Base-by-base conservation (phyloP, 192 early-diverging fungal genomes). In the Entomortierella parvispora region DNA sequence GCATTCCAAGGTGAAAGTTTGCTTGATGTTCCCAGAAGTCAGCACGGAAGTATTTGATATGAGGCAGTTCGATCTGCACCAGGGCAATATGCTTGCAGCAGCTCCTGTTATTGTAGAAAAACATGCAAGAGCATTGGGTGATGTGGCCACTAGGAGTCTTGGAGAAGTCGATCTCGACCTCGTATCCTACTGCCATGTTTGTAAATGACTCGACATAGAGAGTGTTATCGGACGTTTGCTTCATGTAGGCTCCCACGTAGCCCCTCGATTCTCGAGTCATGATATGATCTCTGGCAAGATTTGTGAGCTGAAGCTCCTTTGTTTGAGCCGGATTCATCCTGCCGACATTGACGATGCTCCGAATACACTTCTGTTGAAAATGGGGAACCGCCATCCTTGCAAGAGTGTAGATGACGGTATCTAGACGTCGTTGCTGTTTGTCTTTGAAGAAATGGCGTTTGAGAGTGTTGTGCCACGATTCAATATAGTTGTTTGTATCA, bases 401-500 rank as follows among this genome's bases (percentile, higher is more conserved):
- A 2, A 68, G 29, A 18, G 34, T 53, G 28, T 45, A 58, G 1
- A 68, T 20, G 1, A 58, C 26, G 33, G 49, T 23, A 23, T 68
- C 66, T 6, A 59, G 8, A 25, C 66, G 56, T 29, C 40, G 46
- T 25, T 60, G 57, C 7, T 68, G 57, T 40, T 51, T 60, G 37
- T 68, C 55, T 28, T 33, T 51, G 46, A 60, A 52, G 28, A 60
- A 60, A 28, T 53, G 42, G 12, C 23, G 49, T 20, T 53, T 53
- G 9, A 60, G 20, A 10, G 58, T 42, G 37, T 60, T 54, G 57
- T 53, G 57, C 66, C 48, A 60, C 11, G 47, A 34, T 37, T 68
- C 66, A 29, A 68, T 50, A 31, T 60, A 53, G 18, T 60, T 58
- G 31, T 53, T 51, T 11, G 66, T 68, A 15, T 60, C 29, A 23